phyloP scores from a whole-genome alignment of 2,329 filamentous ascomycete genomes.

The Neofusicoccum parvum region DNA sequence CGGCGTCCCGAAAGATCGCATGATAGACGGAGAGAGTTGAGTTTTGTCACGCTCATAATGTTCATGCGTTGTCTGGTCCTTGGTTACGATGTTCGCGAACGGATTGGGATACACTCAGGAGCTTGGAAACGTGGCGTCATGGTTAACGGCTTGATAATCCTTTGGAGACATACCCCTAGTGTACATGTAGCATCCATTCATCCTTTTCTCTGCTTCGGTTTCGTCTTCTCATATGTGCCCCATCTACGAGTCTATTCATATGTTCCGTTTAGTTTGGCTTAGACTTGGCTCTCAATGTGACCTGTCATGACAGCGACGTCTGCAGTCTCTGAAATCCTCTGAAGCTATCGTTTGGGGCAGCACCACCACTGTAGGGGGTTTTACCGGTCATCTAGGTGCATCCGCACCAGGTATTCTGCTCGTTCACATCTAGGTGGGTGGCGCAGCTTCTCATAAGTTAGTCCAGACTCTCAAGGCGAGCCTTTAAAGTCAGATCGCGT shows the following conservation, averaged over 20 bases:
- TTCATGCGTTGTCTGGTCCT: neutral
- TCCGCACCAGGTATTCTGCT: too few relatives aligned
- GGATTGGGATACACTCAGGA: neutral
- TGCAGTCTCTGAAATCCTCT: too few relatives aligned
- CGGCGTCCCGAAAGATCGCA: neutral
- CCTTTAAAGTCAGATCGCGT: too few relatives aligned
- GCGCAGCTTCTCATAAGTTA: too few relatives aligned
- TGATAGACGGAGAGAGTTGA: neutral
- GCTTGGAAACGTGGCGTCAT: neutral
- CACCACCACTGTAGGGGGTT: too few relatives aligned
- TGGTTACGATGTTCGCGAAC: neutral
- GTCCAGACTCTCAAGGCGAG: too few relatives aligned
- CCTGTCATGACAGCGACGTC: too few relatives aligned
- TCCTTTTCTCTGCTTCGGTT: too few relatives aligned
- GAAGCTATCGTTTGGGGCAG: too few relatives aligned
- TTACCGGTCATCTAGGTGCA: too few relatives aligned
- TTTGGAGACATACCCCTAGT: slow-evolving; percentile 4
- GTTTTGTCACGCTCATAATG: neutral
- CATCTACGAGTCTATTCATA: neutral
- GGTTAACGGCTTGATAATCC: neutral
- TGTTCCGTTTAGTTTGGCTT: neutral
- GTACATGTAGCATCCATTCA: neutral
- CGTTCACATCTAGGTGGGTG: too few relatives aligned
- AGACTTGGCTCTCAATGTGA: too few relatives aligned
- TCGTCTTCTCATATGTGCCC: neutral